phyloP scores from a whole-genome alignment of 805 yeast genomes.

The Lipomyces orientalis region DNA sequence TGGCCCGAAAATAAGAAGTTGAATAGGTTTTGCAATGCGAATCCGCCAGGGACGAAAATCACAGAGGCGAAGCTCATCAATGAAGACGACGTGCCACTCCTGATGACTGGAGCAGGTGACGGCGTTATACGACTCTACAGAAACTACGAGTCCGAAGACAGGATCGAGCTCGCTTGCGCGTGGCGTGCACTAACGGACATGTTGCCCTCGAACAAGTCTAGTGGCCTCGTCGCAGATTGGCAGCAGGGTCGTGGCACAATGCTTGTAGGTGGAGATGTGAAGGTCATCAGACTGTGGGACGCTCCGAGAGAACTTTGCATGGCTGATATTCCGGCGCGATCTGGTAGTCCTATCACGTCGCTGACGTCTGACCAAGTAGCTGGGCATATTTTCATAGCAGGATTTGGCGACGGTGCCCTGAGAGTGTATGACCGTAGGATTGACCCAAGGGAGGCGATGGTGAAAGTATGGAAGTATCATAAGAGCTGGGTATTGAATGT shows the following conservation, averaged over 20 bases:
- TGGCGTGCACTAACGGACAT: conserved; percentile 95
- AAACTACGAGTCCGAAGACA: conserved; percentile 64
- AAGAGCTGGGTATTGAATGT: conserved; percentile 71
- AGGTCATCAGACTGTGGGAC: conserved; percentile 92
- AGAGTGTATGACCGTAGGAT: conserved; percentile 90
- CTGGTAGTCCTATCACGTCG: conserved; percentile 85
- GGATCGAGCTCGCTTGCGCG: conserved; percentile 72
- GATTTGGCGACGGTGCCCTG: conserved; percentile 87
- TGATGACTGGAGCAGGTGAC: conserved; percentile 89
- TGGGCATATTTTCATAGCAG: conserved; percentile 87
- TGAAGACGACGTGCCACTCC: conserved; percentile 87
- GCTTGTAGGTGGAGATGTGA: conserved; percentile 92
- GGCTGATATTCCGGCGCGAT: conserved; percentile 87
- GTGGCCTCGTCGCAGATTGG: conserved; percentile 92
- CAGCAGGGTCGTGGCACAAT: conserved; percentile 93
- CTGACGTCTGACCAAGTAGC: conserved; percentile 95
- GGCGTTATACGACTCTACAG: conserved; percentile 90
- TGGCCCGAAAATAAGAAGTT: conserved; percentile 70
- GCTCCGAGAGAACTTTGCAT: conserved; percentile 91
- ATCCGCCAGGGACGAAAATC: conserved; percentile 85
- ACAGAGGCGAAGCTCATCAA: conserved; percentile 86
- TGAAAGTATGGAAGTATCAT: conserved; percentile 71
- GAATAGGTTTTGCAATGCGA: conserved; percentile 77
- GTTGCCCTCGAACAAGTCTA: conserved; percentile 75
- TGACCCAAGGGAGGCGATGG: conserved; percentile 84